Base-by-base conservation (phyloP, 2,329 filamentous ascomycete genomes). In the Magnaporthiopsis poae region DNA sequence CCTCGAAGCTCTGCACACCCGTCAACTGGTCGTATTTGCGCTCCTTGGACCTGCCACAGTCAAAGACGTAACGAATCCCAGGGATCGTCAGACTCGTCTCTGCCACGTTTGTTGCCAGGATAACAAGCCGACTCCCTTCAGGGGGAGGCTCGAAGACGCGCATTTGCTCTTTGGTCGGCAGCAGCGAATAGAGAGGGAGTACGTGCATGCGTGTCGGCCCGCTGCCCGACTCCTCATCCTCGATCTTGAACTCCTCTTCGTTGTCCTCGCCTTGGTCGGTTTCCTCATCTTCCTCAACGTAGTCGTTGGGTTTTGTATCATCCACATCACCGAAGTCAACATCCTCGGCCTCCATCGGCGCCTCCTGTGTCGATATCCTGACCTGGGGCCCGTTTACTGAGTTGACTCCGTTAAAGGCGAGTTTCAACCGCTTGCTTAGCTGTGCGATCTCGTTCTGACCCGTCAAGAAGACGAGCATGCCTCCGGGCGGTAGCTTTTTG, bases 81-180 rank as follows among this genome's bases (percentile, higher is more conserved):
- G 95, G 94, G 67, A 99, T 99, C 0, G 95, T 99, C 74, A 99
- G 83, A 85, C 91, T 96, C 0, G 95, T 99, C 77, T 99, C 95
- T 0, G 95, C 95, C 61, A 99, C 92, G 76, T 99, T 99, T 61
- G 95, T 99, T 0, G 95, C 92, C 60, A 99, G 79, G 4, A 99
- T 90, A 65, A 99, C 90, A 31, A 95, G 84, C 11, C 95, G 87
- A 11, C 90, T 90, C 21, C 90, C 90, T 66, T 93, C 90, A 0
- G 94, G 93, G 0, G 91, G 86, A 0, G 89, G 83, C 69, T 96
- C 89, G 72, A 99, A 99, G 12, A 99, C 92, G 68, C 87, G 87
- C 74, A 97, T 84, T 77, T 99, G 95, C 72, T 98, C 92, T 71
- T 88, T 89, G 2, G 93, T 96, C 0, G 94, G 91, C 0, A 99